These are phyloP conservation scores for Alternaria metachromatica DNA, from an alignment of 2,329 filamentous ascomycete genomes.

Conservation along the genomic window DNA sequence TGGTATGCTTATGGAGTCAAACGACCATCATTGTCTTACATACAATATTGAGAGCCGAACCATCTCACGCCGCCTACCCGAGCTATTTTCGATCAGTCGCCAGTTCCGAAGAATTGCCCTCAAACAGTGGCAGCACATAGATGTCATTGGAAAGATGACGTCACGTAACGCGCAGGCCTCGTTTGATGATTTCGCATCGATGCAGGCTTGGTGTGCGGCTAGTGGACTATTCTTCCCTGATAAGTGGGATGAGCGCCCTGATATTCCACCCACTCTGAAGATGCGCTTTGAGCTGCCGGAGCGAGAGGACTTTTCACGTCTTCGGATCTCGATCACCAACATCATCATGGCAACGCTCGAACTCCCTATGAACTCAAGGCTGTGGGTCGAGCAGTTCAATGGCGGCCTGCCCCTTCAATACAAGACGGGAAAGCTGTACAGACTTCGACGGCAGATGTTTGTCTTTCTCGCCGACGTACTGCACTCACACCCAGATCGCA, in stretches of 20 bases:
- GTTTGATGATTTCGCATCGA: neutral
- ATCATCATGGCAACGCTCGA: neutral
- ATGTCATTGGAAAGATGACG: neutral
- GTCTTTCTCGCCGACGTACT: neutral
- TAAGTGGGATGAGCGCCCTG: neutral
- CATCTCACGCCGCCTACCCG: neutral
- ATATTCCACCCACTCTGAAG: neutral
- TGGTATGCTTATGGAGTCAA: neutral
- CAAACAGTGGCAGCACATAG: neutral
- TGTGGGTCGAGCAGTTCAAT: neutral
- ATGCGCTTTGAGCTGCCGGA: neutral
- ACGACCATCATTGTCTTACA: neutral
- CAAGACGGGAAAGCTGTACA: neutral
- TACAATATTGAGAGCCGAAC: neutral
- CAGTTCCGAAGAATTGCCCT: neutral
- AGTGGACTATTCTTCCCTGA: neutral
- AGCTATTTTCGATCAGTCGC: neutral
- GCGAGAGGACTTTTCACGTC: neutral
- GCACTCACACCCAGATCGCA: neutral
- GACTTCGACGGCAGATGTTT: neutral
- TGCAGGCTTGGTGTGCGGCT: neutral
- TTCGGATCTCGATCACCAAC: neutral
- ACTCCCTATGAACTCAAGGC: neutral
- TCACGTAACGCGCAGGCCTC: neutral
- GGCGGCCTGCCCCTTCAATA: neutral